phyloP scores from a whole-genome alignment of 257 asterid species.

The Oldenlandia corymbosa region DNA sequence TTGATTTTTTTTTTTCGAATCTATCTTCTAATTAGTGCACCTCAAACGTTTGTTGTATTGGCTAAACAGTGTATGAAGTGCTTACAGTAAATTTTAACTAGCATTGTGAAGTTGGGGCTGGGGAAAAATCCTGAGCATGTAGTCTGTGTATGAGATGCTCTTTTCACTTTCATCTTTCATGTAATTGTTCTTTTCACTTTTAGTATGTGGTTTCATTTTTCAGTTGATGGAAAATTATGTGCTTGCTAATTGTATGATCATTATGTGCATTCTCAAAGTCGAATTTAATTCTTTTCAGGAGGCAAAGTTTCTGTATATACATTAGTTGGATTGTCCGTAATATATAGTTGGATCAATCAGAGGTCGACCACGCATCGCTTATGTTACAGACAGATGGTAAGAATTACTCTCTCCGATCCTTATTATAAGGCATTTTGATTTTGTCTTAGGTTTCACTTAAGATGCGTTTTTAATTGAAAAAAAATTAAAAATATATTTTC shows the following conservation, averaged over 20 bases:
- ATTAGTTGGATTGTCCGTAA: conserved; percentile 22
- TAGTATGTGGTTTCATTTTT: background rate
- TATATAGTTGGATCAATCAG: conserved; percentile 29
- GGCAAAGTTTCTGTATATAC: conserved; percentile 14
- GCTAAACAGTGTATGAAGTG: conserved; percentile 3
- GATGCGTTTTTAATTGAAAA: too few species aligned
- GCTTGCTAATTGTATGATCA: background rate
- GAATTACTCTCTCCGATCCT: too few species aligned
- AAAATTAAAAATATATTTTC: too few species aligned
- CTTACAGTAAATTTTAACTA: background rate
- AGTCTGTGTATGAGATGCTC: background rate
- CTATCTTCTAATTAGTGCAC: background rate
- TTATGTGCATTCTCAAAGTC: background rate
- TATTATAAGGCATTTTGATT: too few species aligned
- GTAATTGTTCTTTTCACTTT: too few species aligned
- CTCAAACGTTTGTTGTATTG: conserved; percentile 1
- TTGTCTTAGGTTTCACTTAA: too few species aligned
- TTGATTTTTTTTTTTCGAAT: too few species aligned
- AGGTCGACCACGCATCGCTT: conserved; percentile 19
- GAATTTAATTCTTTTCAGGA: conserved; percentile 19
- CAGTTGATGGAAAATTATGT: background rate
- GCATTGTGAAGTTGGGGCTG: background rate
- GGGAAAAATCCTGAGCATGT: background rate
- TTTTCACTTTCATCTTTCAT: too few species aligned
- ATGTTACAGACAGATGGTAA: conserved; percentile 36